Evolutionary conservation across 2,329 filamentous ascomycete genomes (phyloP), one percentile per base, ranked within the genome.

Genomic region (Aspergillus sp.): DNA sequence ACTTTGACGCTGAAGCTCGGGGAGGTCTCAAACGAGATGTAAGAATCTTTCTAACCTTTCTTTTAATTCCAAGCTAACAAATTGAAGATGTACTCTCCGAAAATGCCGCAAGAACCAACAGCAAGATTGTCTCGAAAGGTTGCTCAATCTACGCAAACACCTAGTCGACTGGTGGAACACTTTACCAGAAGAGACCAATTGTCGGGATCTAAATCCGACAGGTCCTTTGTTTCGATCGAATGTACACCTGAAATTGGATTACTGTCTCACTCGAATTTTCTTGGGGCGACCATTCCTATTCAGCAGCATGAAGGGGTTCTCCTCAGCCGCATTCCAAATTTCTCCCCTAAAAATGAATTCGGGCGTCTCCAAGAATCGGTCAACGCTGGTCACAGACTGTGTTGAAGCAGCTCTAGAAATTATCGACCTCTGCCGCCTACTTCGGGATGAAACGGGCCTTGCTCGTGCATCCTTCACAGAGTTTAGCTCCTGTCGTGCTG

Each of bases 401-500:
- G 79, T 83, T 9, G 78, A 82, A 54, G 81, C 81, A 2, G 81
- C 82, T 2, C 66, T 82, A 26, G 76, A 78, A 55, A 78, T 82
- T 11, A 74, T 84, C 17, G 77, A 81, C 43, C 75, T 82, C 4
- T 83, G 81, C 59, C 77, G 77, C 41, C 70, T 78, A 4, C 75
- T 84, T 4, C 76, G 78, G 39, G 77, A 78, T 44, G 79, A 77
- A n/a, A 77, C 79, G 13, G 82, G 81, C 15, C 79, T 84, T 52
- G 81, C 82, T 5, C 77, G 81, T 30, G 80, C 81, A 3, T 83
- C 81, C 0, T 84, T 83, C 62, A 83, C 81, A 3, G 82, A 84
- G 60, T 84, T 83, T 64, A 82, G 80, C 64, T 80, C 81, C 3
- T 83, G 81, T 50, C 80, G 82, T 42, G 81, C 81, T 9, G 81